Percentiles rank a stretch among this genome's conserved stretches.
Conservation (phyloP, 2,329 filamentous ascomycete genomes). For the Exophiala aquamarina region DNA sequence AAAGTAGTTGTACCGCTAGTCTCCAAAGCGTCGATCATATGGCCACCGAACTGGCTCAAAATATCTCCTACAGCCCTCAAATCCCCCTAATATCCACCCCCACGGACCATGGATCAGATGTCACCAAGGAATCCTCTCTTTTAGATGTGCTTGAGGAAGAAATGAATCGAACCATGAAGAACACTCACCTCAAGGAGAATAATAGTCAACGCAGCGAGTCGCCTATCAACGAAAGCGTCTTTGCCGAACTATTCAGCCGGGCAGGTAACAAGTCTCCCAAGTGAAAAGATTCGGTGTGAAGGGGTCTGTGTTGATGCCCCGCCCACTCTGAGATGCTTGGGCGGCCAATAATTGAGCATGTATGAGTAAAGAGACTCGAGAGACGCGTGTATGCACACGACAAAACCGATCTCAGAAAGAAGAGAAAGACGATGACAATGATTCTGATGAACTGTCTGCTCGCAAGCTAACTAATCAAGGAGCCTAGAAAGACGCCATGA, state of each 20-base stretch:
- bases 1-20: slow-evolving; percentile 11
- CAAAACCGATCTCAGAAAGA: too few relatives aligned
- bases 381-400: too few relatives aligned
- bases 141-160: background rate
- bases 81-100: background rate
- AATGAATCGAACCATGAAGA: background rate
- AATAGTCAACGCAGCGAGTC: slow-evolving; percentile 10
- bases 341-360: too few relatives aligned
- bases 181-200: background rate
- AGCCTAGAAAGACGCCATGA: too few relatives aligned
- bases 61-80: background rate
- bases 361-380: background rate
- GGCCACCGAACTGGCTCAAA: background rate
- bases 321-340: slow-evolving; percentile 13
- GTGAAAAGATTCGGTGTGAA: background rate
- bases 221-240: slow-evolving; percentile 10
- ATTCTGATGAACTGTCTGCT: too few relatives aligned
- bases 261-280: background rate
- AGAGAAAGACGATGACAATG: too few relatives aligned
- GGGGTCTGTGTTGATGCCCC: background rate
- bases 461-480: too few relatives aligned
- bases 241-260: slow-evolving; percentile 8
- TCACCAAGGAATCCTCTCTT: background rate
- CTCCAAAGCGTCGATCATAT: background rate
- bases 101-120: background rate